Base-by-base conservation (phyloP, 2,329 filamentous ascomycete genomes). In the Fusarium redolens region DNA sequence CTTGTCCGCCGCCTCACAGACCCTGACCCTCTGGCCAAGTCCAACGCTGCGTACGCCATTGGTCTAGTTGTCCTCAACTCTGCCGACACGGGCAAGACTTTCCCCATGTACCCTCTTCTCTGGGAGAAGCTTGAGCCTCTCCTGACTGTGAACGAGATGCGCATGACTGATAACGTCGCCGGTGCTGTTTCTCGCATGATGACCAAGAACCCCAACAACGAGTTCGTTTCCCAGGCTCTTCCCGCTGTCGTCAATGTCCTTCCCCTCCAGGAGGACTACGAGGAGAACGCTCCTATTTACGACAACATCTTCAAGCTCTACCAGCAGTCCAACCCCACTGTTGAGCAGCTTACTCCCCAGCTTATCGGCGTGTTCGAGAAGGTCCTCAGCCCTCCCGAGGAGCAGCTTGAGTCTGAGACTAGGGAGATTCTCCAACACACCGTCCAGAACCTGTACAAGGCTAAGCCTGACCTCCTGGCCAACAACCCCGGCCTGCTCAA, bases 271-370 rank as follows among this genome's bases (percentile, higher is more conserved):
- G 95, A 97, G 80, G 96, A 98, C 82, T 98, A 90, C 78, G 95
- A 98, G 83, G 96, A 98, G 89, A 98, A 99, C 84, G 93, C 94
- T 78, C 95, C 96, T 13, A 91, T 98, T 68, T 99, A 92, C 85
- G 89, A 92, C 81, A 97, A 95, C 90, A 92, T 99, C 78, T 92
- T 93, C 82, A 91, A 93, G 82, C 89, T 98, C 73, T 98, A 95
- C 82, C 89, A 92, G 76, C 85, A 88, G 70, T 88, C 90, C 73
- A 92, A 96, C 82, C 84, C 88, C 17, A 92, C 90, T 4, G 88
- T 95, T 51, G 89, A 91, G 81, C 86, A 89, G 77, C 86, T 94
- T 51, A 95, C 93, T 8, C 87, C 90, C 41, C 87, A 90, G 79
- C 86, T 96, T 64, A 84, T 94, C 73, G 87, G 89, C 17, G 83